Evolutionary conservation across 2,329 filamentous ascomycete genomes (phyloP).

Genomic region (Ciborinia camelliae): DNA sequence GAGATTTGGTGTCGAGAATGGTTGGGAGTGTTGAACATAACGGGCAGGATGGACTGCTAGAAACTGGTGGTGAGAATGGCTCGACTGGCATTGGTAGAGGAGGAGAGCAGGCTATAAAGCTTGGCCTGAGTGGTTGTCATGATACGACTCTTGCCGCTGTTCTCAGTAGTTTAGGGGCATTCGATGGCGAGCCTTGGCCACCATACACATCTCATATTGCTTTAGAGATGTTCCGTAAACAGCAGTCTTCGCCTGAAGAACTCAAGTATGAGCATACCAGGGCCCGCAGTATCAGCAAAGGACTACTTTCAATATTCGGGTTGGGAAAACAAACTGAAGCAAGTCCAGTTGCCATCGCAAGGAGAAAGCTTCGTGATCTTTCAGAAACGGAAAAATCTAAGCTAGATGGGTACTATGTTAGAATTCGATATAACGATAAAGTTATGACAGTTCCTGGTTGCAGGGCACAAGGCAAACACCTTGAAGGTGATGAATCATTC

Average conservation of each 20-base stretch:
- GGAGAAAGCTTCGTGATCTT: constrained; percentile 57
- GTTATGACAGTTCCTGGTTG: constrained; percentile 82
- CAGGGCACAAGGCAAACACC: constrained; percentile 70
- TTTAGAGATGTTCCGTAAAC: constrained; percentile 77
- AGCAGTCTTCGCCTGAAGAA: constrained; percentile 29
- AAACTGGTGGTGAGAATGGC: constrained; percentile 43
- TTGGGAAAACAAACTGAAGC: constrained; percentile 24
- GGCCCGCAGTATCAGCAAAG: constrained; percentile 14
- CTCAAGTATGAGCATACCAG: constrained; percentile 2
- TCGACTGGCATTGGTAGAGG: constrained; percentile 42
- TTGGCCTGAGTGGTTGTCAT: constrained; percentile 83
- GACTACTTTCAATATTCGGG: constrained; percentile 30
- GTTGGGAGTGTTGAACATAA: constrained; percentile 60
- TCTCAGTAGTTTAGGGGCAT: constrained; percentile 75
- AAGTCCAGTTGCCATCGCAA: constrained; percentile 50
- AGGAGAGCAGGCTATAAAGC: constrained; percentile 57
- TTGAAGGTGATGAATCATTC: constrained; percentile 81
- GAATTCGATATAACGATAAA: constrained; percentile 85
- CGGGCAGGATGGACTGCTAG: constrained; percentile 50
- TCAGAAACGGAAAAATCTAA: constrained; percentile 53
- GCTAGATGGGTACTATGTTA: constrained; percentile 78
- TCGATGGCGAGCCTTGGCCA: constrained; percentile 73
- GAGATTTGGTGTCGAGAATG: constrained; percentile 78
- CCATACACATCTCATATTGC: constrained; percentile 92
- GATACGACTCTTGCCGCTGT: constrained; percentile 87